Percentiles rank a stretch among this genome's conserved stretches.
Conservation (phyloP, 305 asterid species). For the Fraxinus platypoda region DNA sequence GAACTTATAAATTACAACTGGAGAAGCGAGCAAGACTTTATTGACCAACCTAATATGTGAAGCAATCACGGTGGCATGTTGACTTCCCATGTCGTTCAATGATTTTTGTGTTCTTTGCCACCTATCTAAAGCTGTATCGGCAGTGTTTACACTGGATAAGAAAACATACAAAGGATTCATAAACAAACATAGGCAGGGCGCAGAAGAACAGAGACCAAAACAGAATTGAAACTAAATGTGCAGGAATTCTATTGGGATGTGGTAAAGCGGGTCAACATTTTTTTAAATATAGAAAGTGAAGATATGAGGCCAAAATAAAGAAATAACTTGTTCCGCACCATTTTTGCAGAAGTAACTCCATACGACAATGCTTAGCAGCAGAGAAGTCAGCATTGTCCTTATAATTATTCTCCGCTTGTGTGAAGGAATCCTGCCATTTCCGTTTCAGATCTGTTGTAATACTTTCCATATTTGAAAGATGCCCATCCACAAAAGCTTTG, state of each 20-base stretch:
- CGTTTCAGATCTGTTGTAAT: slow-evolving; percentile 71
- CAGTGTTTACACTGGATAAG: slow-evolving; percentile 45
- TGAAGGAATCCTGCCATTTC: slow-evolving; percentile 75
- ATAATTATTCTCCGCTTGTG: slow-evolving; percentile 44
- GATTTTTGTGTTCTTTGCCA: slow-evolving; percentile 54
- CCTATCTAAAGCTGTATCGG: slow-evolving; percentile 50
- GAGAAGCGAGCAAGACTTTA: slow-evolving; percentile 3
- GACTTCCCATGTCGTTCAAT: slow-evolving; percentile 51
- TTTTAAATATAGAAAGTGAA: neutral
- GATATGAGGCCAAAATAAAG: neutral
- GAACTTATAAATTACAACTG: neutral
- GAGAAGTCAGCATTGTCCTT: slow-evolving; percentile 63
- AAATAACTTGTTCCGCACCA: slow-evolving; percentile 37
- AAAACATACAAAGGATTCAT: slow-evolving; percentile 11
- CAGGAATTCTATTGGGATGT: neutral
- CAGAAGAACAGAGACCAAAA: neutral
- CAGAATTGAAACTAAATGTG: neutral
- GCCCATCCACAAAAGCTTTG: slow-evolving; percentile 59
- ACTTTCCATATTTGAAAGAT: slow-evolving; percentile 53
- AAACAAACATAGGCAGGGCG: neutral
- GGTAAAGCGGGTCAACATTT: neutral
- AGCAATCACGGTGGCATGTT: slow-evolving; percentile 46
- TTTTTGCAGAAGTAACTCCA: slow-evolving; percentile 65
- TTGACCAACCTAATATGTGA: slow-evolving; percentile 61
- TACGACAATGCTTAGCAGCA: slow-evolving; percentile 79